Evolutionary conservation across 1,139 yeast species (phyloP).

Genomic region (Nakaseomyces nivariensis): DNA sequence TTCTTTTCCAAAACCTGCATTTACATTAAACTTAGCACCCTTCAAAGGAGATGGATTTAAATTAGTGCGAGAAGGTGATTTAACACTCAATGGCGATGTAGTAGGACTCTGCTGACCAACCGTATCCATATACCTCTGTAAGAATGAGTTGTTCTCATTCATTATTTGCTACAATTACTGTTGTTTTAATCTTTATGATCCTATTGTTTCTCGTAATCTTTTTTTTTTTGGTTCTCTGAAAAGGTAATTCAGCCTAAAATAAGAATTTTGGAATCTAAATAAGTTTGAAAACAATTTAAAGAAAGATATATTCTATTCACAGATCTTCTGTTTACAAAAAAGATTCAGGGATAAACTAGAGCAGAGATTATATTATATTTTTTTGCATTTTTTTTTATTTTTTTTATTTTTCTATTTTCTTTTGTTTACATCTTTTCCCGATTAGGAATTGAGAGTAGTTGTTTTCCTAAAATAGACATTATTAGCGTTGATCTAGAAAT

Average conservation of each 20-base stretch:
- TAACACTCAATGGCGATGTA: not conserved
- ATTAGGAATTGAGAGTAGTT: slow-evolving; percentile 5
- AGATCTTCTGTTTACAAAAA: not conserved
- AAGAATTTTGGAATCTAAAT: not conserved
- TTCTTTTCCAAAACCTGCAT: slow-evolving; percentile 5
- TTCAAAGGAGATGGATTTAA: slow-evolving; percentile 8
- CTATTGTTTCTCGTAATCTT: too few relatives aligned
- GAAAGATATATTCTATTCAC: too few relatives aligned
- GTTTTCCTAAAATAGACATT: not conserved
- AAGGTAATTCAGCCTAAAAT: not conserved
- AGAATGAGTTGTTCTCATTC: slow-evolving; percentile 13
- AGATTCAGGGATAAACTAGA: not conserved
- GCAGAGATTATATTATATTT: not conserved
- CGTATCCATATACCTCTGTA: slow-evolving; percentile 23
- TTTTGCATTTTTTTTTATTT: not conserved
- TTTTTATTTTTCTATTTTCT: not conserved
- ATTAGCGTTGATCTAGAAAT: too few relatives aligned
- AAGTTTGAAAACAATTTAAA: not conserved
- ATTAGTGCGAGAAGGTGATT: not conserved
- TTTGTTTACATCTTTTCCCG: slow-evolving; percentile 7
- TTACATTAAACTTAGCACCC: slow-evolving; percentile 1
- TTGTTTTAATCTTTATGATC: not conserved
- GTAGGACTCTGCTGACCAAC: not conserved
- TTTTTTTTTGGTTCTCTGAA: not conserved
- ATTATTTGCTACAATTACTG: not conserved